Percentiles rank a stretch among this genome's conserved stretches.
Conservation (phyloP, 768 basidiomycete genomes). For the Solioccasus polychromus region DNA sequence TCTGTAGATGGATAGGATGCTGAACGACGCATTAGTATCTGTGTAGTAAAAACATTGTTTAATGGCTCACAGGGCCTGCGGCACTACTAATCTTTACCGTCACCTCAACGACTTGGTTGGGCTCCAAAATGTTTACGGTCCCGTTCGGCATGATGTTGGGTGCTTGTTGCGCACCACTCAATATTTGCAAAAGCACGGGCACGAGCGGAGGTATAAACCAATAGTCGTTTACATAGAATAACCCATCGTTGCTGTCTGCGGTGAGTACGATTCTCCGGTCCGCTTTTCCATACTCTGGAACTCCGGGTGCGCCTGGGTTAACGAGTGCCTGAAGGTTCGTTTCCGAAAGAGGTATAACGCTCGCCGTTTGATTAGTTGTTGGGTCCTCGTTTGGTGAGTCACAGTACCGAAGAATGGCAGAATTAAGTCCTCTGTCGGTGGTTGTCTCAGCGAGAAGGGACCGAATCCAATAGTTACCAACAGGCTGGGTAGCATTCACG, state of each 20-base stretch:
- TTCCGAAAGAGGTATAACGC: too few species aligned
- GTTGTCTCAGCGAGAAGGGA: constrained; percentile 18
- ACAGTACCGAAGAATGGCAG: constrained; percentile 41
- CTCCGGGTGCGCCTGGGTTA: constrained; percentile 29
- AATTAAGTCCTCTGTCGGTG: constrained; percentile 32
- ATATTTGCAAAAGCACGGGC: constrained; percentile 44
- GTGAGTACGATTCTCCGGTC: constrained; percentile 38
- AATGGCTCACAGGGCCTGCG: constrained; percentile 22
- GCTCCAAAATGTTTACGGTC: constrained; percentile 18
- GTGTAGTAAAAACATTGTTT: background rate
- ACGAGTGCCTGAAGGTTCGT: constrained; percentile 34
- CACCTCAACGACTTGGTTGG: constrained; percentile 30
- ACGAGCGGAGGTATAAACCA: constrained; percentile 29
- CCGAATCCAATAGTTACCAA: constrained; percentile 42
- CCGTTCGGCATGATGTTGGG: constrained; percentile 23
- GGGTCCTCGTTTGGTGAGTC: constrained; percentile 38
- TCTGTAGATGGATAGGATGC: constrained; percentile 31
- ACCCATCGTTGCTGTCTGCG: constrained; percentile 18
- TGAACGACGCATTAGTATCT: constrained; percentile 5
- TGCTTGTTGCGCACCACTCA: constrained; percentile 39
- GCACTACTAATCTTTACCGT: constrained; percentile 10
- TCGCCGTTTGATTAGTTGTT: constrained; percentile 33
- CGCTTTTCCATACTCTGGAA: constrained; percentile 34
- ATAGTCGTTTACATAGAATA: constrained; percentile 24
- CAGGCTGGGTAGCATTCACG: constrained; percentile 29